Percentiles rank a stretch among this genome's conserved stretches.
Evolutionary conservation across 768 basidiomycete species (phyloP).

Genomic region (Tricholoma terreum): DNA sequence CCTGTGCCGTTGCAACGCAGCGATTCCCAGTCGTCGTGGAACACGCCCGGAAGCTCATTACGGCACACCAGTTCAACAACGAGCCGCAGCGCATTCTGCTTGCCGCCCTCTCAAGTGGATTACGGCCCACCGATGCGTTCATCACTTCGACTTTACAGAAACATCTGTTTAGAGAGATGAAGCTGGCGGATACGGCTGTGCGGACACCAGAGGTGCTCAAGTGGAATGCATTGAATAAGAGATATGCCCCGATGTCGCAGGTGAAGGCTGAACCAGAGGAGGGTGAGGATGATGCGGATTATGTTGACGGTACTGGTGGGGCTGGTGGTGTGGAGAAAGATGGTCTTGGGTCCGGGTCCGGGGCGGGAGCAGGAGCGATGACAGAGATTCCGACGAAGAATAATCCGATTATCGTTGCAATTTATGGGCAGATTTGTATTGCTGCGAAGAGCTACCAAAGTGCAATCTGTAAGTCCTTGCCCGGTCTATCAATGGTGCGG

Average conservation of each 20-base stretch:
- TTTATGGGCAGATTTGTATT: slow-evolving; percentile 85
- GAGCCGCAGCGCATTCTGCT: slow-evolving; percentile 79
- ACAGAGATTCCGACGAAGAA: slow-evolving; percentile 60
- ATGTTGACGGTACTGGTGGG: slow-evolving; percentile 19
- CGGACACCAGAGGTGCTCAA: slow-evolving; percentile 57
- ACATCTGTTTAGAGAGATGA: slow-evolving; percentile 77
- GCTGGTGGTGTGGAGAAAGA: slow-evolving; percentile 11
- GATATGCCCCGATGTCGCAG: slow-evolving; percentile 46
- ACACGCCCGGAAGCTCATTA: slow-evolving; percentile 73
- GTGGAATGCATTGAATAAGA: slow-evolving; percentile 59
- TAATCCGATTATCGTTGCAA: slow-evolving; percentile 64
- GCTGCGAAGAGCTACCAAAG: slow-evolving; percentile 86
- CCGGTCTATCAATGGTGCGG: neutral
- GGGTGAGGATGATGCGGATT: slow-evolving; percentile 42
- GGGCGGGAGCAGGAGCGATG: slow-evolving; percentile 6
- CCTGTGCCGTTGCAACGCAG: slow-evolving; percentile 64
- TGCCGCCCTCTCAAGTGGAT: slow-evolving; percentile 68
- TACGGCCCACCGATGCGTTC: slow-evolving; percentile 70
- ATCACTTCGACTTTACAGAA: slow-evolving; percentile 80
- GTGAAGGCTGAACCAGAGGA: slow-evolving; percentile 39
- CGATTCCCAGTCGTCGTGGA: slow-evolving; percentile 62
- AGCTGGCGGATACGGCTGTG: slow-evolving; percentile 61
- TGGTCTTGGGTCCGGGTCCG: neutral
- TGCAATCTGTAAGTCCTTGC: slow-evolving; percentile 69
- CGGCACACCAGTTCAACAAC: slow-evolving; percentile 79